Conservation (phyloP, 768 basidiomycete species). For the Mycena belliarum region DNA sequence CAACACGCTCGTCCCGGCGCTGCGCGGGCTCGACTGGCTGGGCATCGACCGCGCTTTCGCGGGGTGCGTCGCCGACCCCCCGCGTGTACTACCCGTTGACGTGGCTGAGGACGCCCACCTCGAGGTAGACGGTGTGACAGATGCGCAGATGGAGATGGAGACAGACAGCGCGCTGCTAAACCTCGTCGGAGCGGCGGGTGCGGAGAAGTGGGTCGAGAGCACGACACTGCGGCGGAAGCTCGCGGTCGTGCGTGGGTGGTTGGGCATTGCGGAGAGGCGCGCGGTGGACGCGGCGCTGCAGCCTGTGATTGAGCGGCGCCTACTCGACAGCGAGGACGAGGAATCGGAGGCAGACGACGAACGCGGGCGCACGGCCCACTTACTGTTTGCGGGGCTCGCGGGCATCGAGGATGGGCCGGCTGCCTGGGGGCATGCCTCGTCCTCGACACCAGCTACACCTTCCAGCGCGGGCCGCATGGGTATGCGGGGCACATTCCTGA, state of each 20-base stretch:
- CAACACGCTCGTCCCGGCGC: conserved; percentile 63
- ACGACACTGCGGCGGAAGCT: conserved; percentile 46
- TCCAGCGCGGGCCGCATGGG: neutral
- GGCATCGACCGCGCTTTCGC: conserved; percentile 71
- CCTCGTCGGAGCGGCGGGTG: conserved; percentile 55
- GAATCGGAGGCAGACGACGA: conserved; percentile 47
- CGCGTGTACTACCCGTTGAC: neutral
- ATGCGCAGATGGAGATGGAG: conserved; percentile 28
- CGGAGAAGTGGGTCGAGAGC: conserved; percentile 56
- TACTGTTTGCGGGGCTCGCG: conserved; percentile 49
- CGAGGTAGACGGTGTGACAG: conserved; percentile 1
- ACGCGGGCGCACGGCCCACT: conserved; percentile 57
- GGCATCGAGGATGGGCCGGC: conserved; percentile 25
- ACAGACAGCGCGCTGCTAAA: conserved; percentile 54
- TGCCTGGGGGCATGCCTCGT: conserved; percentile 33
- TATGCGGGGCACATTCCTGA: conserved; percentile 14
- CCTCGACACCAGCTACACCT: conserved; percentile 8
- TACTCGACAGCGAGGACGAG: conserved; percentile 41
- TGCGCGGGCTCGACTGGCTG: conserved; percentile 69
- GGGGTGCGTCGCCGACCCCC: conserved; percentile 44
- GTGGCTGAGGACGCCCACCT: neutral
- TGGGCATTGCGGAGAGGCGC: conserved; percentile 37
- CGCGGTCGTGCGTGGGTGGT: conserved; percentile 43
- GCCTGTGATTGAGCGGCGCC: conserved; percentile 29
- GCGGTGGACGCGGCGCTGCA: conserved; percentile 20